Evolutionary conservation across 306 rosid species (phyloP).

Genomic region (Pueraria montana): DNA sequence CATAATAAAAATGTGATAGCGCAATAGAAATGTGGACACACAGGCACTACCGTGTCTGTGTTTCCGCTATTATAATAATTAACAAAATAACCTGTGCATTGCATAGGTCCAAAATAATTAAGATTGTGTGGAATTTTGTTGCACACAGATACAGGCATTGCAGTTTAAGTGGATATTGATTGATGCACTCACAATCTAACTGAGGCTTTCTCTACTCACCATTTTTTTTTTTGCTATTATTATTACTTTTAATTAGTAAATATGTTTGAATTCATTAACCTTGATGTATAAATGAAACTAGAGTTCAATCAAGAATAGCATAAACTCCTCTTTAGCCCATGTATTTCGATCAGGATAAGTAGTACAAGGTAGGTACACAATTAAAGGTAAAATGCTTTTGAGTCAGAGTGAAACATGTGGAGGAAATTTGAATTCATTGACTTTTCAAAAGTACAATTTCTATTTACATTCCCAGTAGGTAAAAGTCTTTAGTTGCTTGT

Average conservation of each 20-base stretch:
- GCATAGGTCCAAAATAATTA: too few species aligned
- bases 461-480: conserved; percentile 40
- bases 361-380: too few species aligned
- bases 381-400: conserved; percentile 16
- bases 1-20: too few species aligned
- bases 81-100: too few species aligned
- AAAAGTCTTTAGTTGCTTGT: too few species aligned
- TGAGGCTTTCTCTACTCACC: conserved; percentile 13
- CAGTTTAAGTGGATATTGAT: conserved; percentile 59
- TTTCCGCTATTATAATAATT: too few species aligned
- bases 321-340: not conserved
- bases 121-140: conserved; percentile 48
- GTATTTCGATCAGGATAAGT: not conserved
- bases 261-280: not conserved
- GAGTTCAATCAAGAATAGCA: not conserved
- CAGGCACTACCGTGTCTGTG: too few species aligned
- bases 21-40: too few species aligned
- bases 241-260: not conserved
- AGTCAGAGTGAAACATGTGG: not conserved
- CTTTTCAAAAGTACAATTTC: conserved; percentile 38
- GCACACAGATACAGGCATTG: conserved; percentile 44
- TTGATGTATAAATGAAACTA: not conserved
- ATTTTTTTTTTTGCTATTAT: not conserved
- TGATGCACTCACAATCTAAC: conserved; percentile 48
- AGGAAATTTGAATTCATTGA: conserved; percentile 40